Evolutionary conservation across 176 grass and related monocot genomes (phyloP).

Genomic region (Poa annua): DNA sequence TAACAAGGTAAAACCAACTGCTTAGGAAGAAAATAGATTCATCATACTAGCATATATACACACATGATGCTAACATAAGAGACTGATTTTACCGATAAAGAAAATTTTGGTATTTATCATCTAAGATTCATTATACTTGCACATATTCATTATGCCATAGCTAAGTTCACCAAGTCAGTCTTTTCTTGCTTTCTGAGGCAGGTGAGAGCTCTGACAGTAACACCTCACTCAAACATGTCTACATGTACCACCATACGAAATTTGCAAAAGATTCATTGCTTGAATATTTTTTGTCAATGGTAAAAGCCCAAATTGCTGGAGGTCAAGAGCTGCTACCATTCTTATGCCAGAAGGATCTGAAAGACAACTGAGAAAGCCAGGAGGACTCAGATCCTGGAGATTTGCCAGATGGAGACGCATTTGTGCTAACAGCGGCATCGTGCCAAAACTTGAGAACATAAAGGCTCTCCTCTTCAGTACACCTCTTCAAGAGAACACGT

Average conservation of each 20-base stretch:
- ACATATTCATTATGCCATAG: background rate
- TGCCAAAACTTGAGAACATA: conserved; percentile 96
- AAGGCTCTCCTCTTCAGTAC: conserved; percentile 90
- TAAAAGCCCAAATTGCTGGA: conserved; percentile 6
- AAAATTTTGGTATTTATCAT: background rate
- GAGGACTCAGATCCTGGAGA: conserved; percentile 48
- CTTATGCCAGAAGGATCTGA: conserved; percentile 65
- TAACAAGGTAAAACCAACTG: background rate
- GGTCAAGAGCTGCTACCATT: conserved; percentile 29
- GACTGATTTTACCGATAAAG: conserved; percentile 3
- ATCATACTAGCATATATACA: conserved; percentile 20
- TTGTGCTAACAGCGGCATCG: conserved; percentile 21
- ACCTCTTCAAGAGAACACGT: conserved; percentile 81
- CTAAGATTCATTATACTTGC: background rate
- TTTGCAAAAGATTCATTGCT: conserved; percentile 15
- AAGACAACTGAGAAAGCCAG: conserved; percentile 68
- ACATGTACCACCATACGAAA: conserved; percentile 26
- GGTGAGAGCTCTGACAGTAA: conserved; percentile 32
- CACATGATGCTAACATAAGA: conserved; percentile 21
- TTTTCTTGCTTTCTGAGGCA: conserved; percentile 20
- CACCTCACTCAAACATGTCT: conserved; percentile 24
- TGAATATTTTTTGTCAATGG: conserved; percentile 11
- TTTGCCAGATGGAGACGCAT: conserved; percentile 23
- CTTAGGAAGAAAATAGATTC: background rate
- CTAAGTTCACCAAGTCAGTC: conserved; percentile 24